Conservation (phyloP, 2,329 filamentous ascomycete species). For the Cyanodermella asteris region DNA sequence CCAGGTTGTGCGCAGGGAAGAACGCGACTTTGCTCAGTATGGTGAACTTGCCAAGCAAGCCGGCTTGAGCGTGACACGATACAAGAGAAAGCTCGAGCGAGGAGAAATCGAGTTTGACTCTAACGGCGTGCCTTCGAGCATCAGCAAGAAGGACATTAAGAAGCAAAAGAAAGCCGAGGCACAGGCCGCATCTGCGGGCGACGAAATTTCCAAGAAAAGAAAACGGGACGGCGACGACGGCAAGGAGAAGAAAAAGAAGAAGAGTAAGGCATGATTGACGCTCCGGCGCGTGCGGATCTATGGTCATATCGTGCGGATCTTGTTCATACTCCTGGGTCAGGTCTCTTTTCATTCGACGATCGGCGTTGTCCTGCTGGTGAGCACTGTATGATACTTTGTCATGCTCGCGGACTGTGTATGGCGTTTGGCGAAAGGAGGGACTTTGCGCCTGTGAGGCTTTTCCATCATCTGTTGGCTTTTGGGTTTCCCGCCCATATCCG, state of each 20-base stretch:
- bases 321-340: too few relatives aligned
- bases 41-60: conserved; percentile 41
- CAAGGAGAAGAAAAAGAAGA: conserved; percentile 24
- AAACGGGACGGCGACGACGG: conserved; percentile 36
- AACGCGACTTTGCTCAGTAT: conserved; percentile 25
- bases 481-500: too few relatives aligned
- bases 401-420: too few relatives aligned
- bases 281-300: too few relatives aligned
- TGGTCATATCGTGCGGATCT: too few relatives aligned
- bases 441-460: too few relatives aligned
- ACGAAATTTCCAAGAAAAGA: conserved; percentile 46
- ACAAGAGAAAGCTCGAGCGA: conserved; percentile 56
- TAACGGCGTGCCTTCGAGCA: conserved; percentile 42
- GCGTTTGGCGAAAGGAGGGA: too few relatives aligned
- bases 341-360: too few relatives aligned
- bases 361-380: too few relatives aligned
- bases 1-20: conserved; percentile 13
- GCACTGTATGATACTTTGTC: too few relatives aligned
- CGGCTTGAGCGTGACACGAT: conserved; percentile 52
- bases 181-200: conserved; percentile 24
- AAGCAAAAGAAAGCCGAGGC: conserved; percentile 44
- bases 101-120: conserved; percentile 47
- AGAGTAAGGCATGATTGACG: conserved; percentile 3
- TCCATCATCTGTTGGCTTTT: too few relatives aligned
- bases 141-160: conserved; percentile 59